Evolutionary conservation across 257 asterid genomes (phyloP).

Genomic region (Solanum sitiens): DNA sequence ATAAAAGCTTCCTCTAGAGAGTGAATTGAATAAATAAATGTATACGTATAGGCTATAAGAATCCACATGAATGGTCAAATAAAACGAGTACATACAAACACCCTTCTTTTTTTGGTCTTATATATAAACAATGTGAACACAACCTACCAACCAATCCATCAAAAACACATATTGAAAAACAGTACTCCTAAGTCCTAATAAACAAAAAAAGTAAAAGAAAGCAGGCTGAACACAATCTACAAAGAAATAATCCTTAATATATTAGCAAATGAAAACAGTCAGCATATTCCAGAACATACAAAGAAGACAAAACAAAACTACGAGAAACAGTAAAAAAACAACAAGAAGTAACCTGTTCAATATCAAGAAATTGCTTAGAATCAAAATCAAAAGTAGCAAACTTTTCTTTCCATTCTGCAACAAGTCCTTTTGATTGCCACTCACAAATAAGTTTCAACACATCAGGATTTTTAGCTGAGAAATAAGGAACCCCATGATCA

Average conservation of each 20-base stretch:
- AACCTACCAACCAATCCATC: neutral
- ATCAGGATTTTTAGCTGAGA: slow-evolving; percentile 44
- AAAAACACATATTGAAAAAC: neutral
- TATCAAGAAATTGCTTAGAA: slow-evolving; percentile 37
- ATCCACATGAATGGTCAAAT: neutral
- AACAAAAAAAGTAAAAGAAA: neutral
- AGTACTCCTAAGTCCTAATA: neutral
- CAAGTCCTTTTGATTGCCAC: slow-evolving; percentile 81
- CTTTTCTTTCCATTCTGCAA: slow-evolving; percentile 69
- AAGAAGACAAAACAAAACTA: neutral
- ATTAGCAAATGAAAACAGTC: neutral
- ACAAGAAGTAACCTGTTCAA: slow-evolving; percentile 32
- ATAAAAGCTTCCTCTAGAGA: neutral
- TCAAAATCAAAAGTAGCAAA: slow-evolving; percentile 67
- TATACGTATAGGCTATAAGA: neutral
- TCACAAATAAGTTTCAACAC: slow-evolving; percentile 49
- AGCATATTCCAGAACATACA: neutral
- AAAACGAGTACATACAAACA: neutral
- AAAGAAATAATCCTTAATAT: neutral
- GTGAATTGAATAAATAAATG: neutral
- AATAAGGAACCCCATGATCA: slow-evolving; percentile 86
- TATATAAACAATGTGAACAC: neutral
- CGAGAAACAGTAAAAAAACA: neutral
- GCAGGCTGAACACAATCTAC: neutral
- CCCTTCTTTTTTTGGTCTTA: neutral